A percentile compares a stretch with the other conserved stretches of the same genome.
phyloP scores from a whole-genome alignment of 1,284 basidiomycete species.

The Stygiomarasmius scandens region DNA sequence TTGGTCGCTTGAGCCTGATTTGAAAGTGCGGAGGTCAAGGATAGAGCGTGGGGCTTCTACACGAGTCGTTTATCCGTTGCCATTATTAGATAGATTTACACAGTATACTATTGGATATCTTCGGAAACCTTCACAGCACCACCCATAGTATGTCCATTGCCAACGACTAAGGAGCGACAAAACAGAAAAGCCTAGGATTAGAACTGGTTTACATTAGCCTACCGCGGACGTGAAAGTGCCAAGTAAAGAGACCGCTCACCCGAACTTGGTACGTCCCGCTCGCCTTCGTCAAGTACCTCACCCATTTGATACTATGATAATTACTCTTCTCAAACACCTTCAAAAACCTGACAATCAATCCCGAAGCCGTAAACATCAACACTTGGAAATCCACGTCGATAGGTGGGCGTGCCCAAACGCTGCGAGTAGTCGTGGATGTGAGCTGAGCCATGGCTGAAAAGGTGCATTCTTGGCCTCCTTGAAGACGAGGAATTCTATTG shows the following conservation, averaged over 20 bases:
- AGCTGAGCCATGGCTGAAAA: constrained; percentile 84
- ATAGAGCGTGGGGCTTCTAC: too few species aligned
- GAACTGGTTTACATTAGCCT: too few species aligned
- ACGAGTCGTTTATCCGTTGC: too few species aligned
- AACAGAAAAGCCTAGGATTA: neutral
- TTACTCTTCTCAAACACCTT: constrained; percentile 98
- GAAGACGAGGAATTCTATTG: constrained; percentile 84
- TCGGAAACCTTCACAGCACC: neutral
- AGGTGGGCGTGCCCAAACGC: constrained; percentile 96
- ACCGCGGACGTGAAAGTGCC: too few species aligned
- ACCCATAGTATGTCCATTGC: too few species aligned
- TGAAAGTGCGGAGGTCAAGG: too few species aligned
- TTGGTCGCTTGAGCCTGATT: too few species aligned
- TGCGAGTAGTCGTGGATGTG: constrained; percentile 85
- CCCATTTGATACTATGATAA: constrained; percentile 94
- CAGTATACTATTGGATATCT: neutral
- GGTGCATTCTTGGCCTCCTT: constrained; percentile 90
- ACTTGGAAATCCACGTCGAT: constrained; percentile 99
- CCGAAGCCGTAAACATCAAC: constrained; percentile 97
- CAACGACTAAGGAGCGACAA: too few species aligned
- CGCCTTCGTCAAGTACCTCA: constrained; percentile 86
- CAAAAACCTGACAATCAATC: constrained; percentile 93
- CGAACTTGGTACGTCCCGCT: constrained; percentile 86
- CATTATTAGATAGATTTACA: too few species aligned
- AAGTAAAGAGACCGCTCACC: constrained; percentile 48